Percentiles rank a stretch among this genome's conserved stretches.
These are phyloP conservation scores for Mycena galericulata DNA, from an alignment of 768 basidiomycete genomes.

Conservation along the genomic window DNA sequence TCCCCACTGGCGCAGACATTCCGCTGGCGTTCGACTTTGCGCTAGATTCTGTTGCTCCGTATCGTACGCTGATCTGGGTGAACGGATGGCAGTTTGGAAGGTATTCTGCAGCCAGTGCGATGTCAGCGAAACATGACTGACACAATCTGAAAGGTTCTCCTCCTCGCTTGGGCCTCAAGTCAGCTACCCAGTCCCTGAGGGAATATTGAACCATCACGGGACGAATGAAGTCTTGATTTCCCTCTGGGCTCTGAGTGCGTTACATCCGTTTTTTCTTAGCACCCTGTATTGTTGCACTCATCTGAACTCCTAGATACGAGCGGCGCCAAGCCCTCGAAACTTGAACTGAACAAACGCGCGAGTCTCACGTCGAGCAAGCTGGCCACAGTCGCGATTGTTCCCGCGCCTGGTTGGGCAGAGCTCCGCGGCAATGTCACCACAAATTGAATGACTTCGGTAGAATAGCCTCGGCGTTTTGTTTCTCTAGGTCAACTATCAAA, in stretches of 20 bases:
- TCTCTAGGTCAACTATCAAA: no score
- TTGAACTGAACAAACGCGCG: slow-evolving; percentile 45
- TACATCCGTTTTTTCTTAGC: background rate
- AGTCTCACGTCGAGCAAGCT: slow-evolving; percentile 44
- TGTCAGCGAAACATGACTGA: slow-evolving; percentile 11
- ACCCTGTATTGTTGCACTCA: background rate
- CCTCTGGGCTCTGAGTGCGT: slow-evolving; percentile 51
- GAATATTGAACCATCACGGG: slow-evolving; percentile 51
- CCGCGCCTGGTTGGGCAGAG: slow-evolving; percentile 49
- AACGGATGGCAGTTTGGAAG: slow-evolving; percentile 84
- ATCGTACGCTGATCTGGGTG: slow-evolving; percentile 74
- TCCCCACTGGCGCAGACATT: slow-evolving; percentile 64
- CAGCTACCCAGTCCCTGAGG: slow-evolving; percentile 59
- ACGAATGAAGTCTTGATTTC: slow-evolving; percentile 49
- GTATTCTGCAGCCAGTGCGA: slow-evolving; percentile 41
- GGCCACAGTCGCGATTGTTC: slow-evolving; percentile 42
- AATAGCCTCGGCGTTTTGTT: no score
- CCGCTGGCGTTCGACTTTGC: slow-evolving; percentile 72
- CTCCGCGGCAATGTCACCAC: slow-evolving; percentile 36
- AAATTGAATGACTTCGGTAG: slow-evolving; percentile 13
- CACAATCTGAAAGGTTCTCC: slow-evolving; percentile 39
- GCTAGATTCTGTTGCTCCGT: slow-evolving; percentile 57
- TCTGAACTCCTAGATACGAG: slow-evolving; percentile 33
- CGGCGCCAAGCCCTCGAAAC: slow-evolving; percentile 46
- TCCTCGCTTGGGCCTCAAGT: slow-evolving; percentile 55